These are phyloP conservation scores for Lagenaria siceraria DNA, from an alignment of 306 rosid species.

Conservation along the genomic window DNA sequence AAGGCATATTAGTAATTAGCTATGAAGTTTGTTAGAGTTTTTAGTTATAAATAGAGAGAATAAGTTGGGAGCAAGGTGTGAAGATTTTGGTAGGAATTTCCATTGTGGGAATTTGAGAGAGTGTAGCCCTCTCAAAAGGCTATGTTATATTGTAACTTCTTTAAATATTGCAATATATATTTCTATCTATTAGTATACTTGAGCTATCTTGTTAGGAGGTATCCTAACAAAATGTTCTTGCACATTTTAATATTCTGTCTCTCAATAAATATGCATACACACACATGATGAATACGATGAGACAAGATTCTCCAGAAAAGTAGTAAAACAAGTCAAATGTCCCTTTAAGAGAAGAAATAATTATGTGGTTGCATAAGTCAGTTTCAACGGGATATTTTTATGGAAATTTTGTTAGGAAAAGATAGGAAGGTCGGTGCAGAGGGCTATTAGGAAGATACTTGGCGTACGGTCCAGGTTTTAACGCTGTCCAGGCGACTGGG, in stretches of 20 bases:
- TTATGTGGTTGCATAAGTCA: neutral
- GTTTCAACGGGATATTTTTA: neutral
- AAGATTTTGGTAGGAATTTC: no score
- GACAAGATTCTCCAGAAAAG: neutral
- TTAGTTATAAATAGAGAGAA: no score
- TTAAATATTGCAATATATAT: no score
- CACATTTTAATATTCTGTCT: neutral
- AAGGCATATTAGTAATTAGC: no score
- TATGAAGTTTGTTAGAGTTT: no score
- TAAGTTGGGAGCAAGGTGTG: no score
- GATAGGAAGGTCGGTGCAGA: neutral
- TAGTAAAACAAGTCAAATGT: neutral
- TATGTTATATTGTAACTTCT: no score
- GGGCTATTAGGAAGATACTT: neutral
- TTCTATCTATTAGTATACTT: no score
- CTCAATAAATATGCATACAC: neutral
- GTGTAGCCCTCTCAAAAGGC: no score
- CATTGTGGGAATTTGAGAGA: no score
- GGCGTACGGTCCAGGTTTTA: neutral
- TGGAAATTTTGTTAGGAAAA: neutral
- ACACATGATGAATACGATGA: neutral
- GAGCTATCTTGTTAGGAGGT: no score
- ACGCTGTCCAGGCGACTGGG: neutral
- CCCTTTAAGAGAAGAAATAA: neutral
- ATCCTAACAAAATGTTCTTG: neutral